Evolutionary conservation across 2,329 filamentous ascomycete species (phyloP), one percentile per base, ranked within the genome.

Genomic region (Scytalidium lignicola): DNA sequence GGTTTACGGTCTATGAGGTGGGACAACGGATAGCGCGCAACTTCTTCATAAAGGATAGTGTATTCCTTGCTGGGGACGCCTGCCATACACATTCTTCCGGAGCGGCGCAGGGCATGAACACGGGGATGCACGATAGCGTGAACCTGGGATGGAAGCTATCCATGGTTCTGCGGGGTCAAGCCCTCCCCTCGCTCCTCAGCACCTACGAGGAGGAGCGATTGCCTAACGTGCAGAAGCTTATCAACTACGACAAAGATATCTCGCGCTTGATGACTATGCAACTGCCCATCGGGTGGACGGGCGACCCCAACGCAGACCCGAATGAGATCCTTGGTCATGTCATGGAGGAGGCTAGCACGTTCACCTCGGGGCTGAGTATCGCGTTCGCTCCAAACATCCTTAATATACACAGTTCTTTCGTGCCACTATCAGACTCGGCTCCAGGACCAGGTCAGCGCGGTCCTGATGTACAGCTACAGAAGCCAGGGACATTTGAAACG

Each of bases 61-160:
- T 79, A 9, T 79, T 79, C 52, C 61, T 79, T n/a, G 74, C 73
- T 0, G 76, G 76, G 0, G 76, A 80, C 56, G 75, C 76, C 15
- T 76, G 73, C 49, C 76, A 80, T 50, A 79, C 78, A 0, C 80
- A 83, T 56, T 78, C 74, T 0, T 79, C 79, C 1, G 82, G 82
- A 57, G 79, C 79, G 0, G 80, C 78, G 0, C 79, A 83, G 59
- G 80, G 74, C 3, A 73, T 76, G 69, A 77, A 77, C 50, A 72
- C 73, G 18, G 67, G 72, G 26, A 67, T 82, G 50, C 79, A 82
- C 58, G 80, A 83, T 50, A 70, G 79, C 10, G 76, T 78, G 55
- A 81, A 81, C 50, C 70, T 80, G 44, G 78, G 78, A 6, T 81
- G 77, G 77, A 81, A 82, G 55, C 67, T 81, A 8, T 73, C 68